Conservation (phyloP, 2,329 filamentous ascomycete genomes). For the Trichoderma afroharzianum region DNA sequence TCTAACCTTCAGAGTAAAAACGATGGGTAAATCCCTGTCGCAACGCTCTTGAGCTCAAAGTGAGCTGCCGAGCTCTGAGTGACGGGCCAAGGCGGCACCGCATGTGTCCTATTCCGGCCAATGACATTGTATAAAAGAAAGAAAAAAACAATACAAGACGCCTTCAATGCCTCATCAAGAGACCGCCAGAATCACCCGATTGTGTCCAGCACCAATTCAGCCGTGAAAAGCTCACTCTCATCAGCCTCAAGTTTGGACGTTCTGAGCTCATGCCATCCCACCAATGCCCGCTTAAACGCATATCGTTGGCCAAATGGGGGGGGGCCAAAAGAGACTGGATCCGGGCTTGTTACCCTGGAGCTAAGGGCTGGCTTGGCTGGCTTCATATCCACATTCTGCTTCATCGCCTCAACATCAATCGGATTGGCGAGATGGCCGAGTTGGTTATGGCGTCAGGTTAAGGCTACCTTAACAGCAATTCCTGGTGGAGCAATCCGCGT, state of each 20-base stretch:
- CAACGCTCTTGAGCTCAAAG: slow-evolving; percentile 24
- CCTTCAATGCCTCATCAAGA: background rate
- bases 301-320: slow-evolving; percentile 5
- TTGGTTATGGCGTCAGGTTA: slow-evolving; percentile 20
- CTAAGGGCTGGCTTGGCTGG: background rate
- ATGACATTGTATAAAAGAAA: slow-evolving; percentile 22
- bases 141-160: background rate
- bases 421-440: slow-evolving; percentile 16
- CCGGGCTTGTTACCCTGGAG: background rate
- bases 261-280: slow-evolving; percentile 9
- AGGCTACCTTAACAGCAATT: slow-evolving; percentile 20
- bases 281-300: slow-evolving; percentile 18
- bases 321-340: background rate
- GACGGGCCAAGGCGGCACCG: slow-evolving; percentile 28
- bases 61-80: slow-evolving; percentile 24
- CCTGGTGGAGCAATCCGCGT: slow-evolving; percentile 20
- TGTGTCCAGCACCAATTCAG: background rate
- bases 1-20: slow-evolving; percentile 25
- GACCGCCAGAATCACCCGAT: background rate
- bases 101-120: slow-evolving; percentile 25
- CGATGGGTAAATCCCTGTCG: slow-evolving; percentile 24
- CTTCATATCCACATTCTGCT: background rate
- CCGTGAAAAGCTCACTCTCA: background rate
- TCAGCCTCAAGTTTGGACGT: background rate
- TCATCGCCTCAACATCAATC: background rate